phyloP scores from a whole-genome alignment of 106 monocot species.

The Gastrodia elata region DNA sequence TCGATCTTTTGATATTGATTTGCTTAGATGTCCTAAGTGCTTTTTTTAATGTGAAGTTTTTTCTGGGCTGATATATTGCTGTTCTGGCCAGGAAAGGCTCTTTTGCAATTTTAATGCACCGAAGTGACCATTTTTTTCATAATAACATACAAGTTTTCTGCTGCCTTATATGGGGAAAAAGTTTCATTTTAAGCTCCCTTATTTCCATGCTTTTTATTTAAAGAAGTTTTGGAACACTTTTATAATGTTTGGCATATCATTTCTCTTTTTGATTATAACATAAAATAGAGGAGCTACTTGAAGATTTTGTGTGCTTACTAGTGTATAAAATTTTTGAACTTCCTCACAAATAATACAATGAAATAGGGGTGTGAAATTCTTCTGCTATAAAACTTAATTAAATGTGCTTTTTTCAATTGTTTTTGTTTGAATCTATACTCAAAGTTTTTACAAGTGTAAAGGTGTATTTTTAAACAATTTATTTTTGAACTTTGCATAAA shows the following conservation, averaged over 20 bases:
- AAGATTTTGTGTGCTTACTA: background rate
- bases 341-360: background rate
- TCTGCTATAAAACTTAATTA: background rate
- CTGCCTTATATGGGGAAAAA: background rate
- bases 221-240: background rate
- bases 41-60: background rate
- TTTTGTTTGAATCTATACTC: background rate
- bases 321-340: background rate
- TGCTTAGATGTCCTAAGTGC: background rate
- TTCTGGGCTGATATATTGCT: background rate
- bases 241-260: background rate
- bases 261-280: background rate
- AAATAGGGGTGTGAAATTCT: background rate
- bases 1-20: background rate
- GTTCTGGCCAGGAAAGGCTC: background rate
- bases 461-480: background rate
- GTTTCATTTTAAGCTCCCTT: background rate
- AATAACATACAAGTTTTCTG: background rate
- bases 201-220: background rate
- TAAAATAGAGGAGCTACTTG: background rate
- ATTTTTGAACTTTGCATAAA: background rate
- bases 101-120: background rate
- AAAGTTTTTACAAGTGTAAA: background rate
- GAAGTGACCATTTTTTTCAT: background rate
- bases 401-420: background rate